These are phyloP conservation scores for Arthrobotrys pseudoclavata DNA, from an alignment of 2,329 filamentous ascomycete species.

Conservation along the genomic window DNA sequence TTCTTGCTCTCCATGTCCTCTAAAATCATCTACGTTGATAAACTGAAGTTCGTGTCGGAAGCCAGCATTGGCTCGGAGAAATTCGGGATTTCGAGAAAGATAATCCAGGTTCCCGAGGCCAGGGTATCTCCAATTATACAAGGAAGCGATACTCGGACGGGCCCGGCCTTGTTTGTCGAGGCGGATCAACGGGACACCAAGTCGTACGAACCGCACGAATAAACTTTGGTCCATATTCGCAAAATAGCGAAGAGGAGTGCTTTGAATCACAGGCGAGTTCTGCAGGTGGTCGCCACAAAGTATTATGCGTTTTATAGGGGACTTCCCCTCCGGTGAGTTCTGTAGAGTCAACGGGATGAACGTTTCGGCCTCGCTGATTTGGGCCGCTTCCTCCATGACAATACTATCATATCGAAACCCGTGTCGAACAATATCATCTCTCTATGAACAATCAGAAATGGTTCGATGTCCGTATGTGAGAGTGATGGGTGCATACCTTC, in stretches of 20 bases:
- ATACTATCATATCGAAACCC: conserved; percentile 98
- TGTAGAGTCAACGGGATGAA: conserved; percentile 97
- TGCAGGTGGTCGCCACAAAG: conserved; percentile 96
- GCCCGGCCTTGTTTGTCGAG: conserved; percentile 95
- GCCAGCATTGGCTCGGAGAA: conserved; percentile 85
- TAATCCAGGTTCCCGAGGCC: conserved; percentile 82
- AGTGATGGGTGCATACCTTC: conserved; percentile 67
- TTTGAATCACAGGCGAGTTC: conserved; percentile 96
- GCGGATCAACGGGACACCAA: conserved; percentile 90
- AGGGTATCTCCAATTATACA: conserved; percentile 95
- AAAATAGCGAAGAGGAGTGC: conserved; percentile 91
- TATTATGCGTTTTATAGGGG: conserved; percentile 86
- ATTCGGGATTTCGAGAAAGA: conserved; percentile 78
- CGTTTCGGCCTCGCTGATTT: conserved; percentile 96
- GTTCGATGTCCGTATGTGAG: background rate
- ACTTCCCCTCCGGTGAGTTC: conserved; percentile 77
- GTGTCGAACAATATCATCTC: conserved; percentile 89
- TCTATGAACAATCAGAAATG: conserved; percentile 62
- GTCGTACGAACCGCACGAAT: conserved; percentile 88
- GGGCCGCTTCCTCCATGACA: conserved; percentile 97
- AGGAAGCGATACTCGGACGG: conserved; percentile 83
- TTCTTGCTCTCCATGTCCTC: conserved; percentile 87
- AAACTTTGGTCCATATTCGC: conserved; percentile 96
- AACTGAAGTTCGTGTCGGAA: conserved; percentile 91
- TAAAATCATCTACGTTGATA: conserved; percentile 94